Percentiles rank a stretch among this genome's conserved stretches.
These are phyloP conservation scores for Salix caprea DNA, from an alignment of 345 rosid species.

Conservation along the genomic window DNA sequence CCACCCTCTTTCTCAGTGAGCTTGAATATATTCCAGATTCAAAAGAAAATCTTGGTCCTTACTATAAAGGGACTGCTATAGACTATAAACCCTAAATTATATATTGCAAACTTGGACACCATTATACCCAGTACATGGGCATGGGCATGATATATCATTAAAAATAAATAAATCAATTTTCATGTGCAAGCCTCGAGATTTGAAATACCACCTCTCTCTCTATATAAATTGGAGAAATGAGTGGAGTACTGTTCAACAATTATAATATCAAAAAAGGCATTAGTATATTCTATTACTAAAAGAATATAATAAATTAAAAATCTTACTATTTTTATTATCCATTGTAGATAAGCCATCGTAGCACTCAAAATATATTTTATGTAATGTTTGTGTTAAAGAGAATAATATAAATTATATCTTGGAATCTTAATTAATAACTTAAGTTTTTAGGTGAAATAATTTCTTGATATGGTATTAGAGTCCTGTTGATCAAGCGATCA, in stretches of 20 bases:
- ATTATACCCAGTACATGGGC: neutral
- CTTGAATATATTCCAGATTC: neutral
- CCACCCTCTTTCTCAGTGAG: neutral
- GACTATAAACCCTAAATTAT: neutral
- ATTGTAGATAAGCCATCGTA: too few species aligned
- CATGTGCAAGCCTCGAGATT: neutral
- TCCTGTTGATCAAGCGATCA: too few species aligned
- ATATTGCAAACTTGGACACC: neutral
- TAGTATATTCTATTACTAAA: too few species aligned
- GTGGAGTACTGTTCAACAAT: neutral
- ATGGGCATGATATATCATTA: neutral
- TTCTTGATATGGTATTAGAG: too few species aligned
- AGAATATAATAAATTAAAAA: too few species aligned
- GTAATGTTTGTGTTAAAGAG: too few species aligned
- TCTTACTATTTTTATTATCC: too few species aligned
- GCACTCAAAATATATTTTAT: too few species aligned
- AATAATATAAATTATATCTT: too few species aligned
- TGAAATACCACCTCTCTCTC: neutral
- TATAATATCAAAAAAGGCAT: too few species aligned
- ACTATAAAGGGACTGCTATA: neutral
- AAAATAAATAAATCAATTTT: neutral
- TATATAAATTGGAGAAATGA: neutral
- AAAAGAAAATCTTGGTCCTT: neutral
- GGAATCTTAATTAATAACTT: accelerated
- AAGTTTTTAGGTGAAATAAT: too few species aligned